Conservation (phyloP, 106 monocot genomes). For the Gastrodia elata region DNA sequence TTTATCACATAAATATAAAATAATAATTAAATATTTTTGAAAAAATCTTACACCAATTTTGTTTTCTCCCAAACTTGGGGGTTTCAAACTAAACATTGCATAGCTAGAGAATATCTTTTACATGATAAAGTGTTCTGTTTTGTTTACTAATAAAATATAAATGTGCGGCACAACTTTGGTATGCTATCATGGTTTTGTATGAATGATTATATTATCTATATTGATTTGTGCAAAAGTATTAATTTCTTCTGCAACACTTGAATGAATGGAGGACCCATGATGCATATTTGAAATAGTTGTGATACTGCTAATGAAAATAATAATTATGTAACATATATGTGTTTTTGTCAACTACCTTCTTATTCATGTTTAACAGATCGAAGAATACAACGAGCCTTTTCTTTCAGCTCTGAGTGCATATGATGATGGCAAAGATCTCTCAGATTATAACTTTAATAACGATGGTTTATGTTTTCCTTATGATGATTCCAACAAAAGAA, state of each 20-base stretch:
- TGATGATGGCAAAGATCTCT: conserved; percentile 85
- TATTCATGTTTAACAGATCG: conserved; percentile 39
- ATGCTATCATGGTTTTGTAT: background rate
- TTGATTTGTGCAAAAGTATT: background rate
- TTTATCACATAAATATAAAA: background rate
- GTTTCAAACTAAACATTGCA: too few relatives aligned
- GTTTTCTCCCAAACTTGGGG: background rate
- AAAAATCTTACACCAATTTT: background rate
- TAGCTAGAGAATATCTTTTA: background rate
- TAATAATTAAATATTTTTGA: background rate
- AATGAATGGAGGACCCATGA: background rate
- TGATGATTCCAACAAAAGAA: conserved; percentile 77
- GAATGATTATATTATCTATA: background rate
- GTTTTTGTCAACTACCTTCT: background rate
- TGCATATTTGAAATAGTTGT: background rate
- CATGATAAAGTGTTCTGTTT: background rate
- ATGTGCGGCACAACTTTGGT: background rate
- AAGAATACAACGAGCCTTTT: conserved; percentile 78
- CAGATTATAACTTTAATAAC: conserved; percentile 71
- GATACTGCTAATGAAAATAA: background rate
- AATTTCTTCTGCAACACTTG: too few relatives aligned
- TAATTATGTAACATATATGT: background rate
- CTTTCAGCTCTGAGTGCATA: conserved; percentile 45
- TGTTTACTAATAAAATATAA: background rate
- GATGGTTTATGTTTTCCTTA: conserved; percentile 51